Base-by-base conservation (phyloP, 306 rosid genomes). In the Begonia loranthoides region DNA sequence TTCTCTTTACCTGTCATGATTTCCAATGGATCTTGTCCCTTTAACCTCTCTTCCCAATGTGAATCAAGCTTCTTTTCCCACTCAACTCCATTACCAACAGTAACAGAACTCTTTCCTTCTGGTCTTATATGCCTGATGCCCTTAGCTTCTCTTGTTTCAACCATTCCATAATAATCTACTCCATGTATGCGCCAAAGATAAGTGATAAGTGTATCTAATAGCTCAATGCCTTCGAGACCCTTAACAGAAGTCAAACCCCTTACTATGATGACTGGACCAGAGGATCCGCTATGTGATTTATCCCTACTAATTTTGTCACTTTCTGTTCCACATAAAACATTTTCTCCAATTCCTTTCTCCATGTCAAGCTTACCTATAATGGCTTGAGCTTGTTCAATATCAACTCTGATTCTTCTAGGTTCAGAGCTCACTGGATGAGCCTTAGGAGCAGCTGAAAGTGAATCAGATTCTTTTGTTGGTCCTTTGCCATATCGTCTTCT, bases 151-250 rank as follows among this genome's bases (percentile, higher is more conserved):
- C 59, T 74, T 50, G 84, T 73, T 70, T 92, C 99, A 75, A 71
- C 70, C 93, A 86, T 73, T 46, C 99, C 99, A 73, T 92, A 92
- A 66, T 92, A 92, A 83, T 92, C 96, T 48, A 83, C 58, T 21
- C 96, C 96, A 64, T 92, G 99, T 57, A 86, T 79, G 57, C 82
- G 88, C 99, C 99, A 92, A 44, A 92, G 88, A 75, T 86, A 92
- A 10, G 99, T 92, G 48, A 78, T 50, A 59, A 92, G 87, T 17
- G 95, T 83, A 70, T 92, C 99, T 51, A 92, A 63, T 58, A 92
- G 83, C 71, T 92, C 99, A 44, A 73, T 72, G 17, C 94, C 99
- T 75, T 92, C 99, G 50, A 92, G 77, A 49, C 99, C 96, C 75
- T 86, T 92, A 34, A 92, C 99, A 64, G 99, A 72, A 54, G 94